A percentile compares a stretch with the other conserved stretches of the same genome.
Evolutionary conservation across 768 basidiomycete genomes (phyloP).

Genomic region (Termitomyces sp.): DNA sequence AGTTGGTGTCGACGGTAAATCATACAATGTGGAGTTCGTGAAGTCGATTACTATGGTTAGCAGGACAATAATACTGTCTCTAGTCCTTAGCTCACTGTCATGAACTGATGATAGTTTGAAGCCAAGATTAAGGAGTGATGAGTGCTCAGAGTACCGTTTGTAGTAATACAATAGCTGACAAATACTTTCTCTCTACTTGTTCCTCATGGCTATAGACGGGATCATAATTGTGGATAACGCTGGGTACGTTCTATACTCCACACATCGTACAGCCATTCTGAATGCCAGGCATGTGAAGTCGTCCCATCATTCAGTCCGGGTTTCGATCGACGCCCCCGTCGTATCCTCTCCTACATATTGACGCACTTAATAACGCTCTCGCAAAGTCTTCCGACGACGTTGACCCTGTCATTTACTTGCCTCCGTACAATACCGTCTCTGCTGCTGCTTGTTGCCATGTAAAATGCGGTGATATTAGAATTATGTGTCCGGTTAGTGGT

Average conservation of each 20-base stretch:
- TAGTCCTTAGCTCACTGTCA: not conserved
- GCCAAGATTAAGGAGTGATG: not conserved
- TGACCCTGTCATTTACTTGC: constrained; percentile 72
- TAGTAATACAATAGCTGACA: constrained; percentile 3
- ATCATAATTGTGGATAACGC: constrained; percentile 72
- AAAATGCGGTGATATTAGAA: constrained; percentile 65
- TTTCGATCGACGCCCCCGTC: constrained; percentile 74
- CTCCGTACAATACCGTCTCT: constrained; percentile 38
- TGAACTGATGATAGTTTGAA: not conserved
- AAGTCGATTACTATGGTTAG: not conserved
- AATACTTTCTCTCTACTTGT: not conserved
- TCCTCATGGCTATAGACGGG: constrained; percentile 71
- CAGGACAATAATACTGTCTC: not conserved
- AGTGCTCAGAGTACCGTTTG: not conserved
- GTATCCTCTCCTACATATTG: constrained; percentile 83
- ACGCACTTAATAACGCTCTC: constrained; percentile 73
- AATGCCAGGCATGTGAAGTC: constrained; percentile 31
- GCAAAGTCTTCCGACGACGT: constrained; percentile 50
- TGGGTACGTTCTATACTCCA: constrained; percentile 44
- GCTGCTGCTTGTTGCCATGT: constrained; percentile 85
- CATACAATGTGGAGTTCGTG: not conserved
- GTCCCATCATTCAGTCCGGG: constrained; percentile 85
- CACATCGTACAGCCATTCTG: constrained; percentile 8
- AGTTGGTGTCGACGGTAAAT: not conserved
- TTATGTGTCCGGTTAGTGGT: constrained; percentile 78